phyloP scores from a whole-genome alignment of 495 filamentous ascomycete genomes.

The Xylaria longipes region DNA sequence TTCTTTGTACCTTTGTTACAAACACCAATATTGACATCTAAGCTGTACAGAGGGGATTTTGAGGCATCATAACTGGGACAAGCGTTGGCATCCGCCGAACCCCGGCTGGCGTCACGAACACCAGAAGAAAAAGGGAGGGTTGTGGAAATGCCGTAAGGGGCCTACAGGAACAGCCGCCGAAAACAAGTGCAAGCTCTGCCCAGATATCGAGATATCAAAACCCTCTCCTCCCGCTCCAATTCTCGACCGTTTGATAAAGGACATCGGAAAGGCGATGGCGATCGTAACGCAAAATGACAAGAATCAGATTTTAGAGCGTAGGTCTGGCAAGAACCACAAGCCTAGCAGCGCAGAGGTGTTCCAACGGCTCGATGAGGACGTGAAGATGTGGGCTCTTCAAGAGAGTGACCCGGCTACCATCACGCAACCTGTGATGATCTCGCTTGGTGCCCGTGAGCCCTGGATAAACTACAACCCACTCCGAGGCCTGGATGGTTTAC shows the following conservation, averaged over 20 bases:
- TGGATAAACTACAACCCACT: slow-evolving; percentile 24
- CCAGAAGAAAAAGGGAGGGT: slow-evolving; percentile 41
- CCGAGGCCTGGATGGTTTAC: neutral
- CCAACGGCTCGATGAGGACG: slow-evolving; percentile 7
- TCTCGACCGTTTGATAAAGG: slow-evolving; percentile 9
- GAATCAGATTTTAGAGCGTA: neutral
- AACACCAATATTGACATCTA: neutral
- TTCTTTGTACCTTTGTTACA: neutral
- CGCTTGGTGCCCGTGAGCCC: slow-evolving; percentile 9
- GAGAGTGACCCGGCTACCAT: neutral
- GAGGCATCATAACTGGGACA: slow-evolving; percentile 29
- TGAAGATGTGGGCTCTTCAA: slow-evolving; percentile 5
- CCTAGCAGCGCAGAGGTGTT: neutral
- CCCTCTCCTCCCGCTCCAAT: slow-evolving; percentile 21
- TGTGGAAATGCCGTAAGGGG: slow-evolving; percentile 50
- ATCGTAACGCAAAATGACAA: slow-evolving; percentile 18
- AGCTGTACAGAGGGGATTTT: neutral
- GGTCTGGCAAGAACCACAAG: neutral
- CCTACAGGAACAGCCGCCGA: slow-evolving; percentile 41
- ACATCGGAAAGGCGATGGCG: slow-evolving; percentile 18
- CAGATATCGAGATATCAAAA: slow-evolving; percentile 29
- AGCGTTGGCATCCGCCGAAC: slow-evolving; percentile 44
- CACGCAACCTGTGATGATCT: neutral
- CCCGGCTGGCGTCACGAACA: slow-evolving; percentile 38
- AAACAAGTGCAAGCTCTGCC: slow-evolving; percentile 39